phyloP scores from a whole-genome alignment of 768 basidiomycete genomes.

The Tulasnella sp. region DNA sequence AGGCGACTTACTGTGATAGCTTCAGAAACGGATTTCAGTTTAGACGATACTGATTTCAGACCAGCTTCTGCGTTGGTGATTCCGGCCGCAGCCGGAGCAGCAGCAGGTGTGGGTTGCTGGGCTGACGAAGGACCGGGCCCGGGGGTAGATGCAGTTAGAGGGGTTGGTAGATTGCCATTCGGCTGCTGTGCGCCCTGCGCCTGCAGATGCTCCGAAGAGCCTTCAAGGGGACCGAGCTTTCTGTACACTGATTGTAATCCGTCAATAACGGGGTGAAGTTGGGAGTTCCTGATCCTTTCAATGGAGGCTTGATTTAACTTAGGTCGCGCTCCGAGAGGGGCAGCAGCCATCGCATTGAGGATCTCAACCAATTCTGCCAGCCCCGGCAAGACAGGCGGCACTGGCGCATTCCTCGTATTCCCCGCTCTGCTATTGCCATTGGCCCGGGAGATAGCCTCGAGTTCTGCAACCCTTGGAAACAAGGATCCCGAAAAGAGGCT shows the following conservation, averaged over 20 bases:
- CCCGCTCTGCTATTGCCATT: background rate
- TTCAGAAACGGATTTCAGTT: background rate
- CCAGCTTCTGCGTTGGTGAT: background rate
- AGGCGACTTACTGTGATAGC: background rate
- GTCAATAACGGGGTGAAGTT: background rate
- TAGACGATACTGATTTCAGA: background rate
- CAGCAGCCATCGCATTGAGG: background rate
- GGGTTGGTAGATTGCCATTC: background rate
- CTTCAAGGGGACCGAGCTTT: background rate
- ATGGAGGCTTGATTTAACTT: background rate
- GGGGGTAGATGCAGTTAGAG: background rate
- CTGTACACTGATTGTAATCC: background rate
- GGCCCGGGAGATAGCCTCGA: no score
- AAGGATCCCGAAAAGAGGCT: no score
- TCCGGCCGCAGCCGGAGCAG: background rate
- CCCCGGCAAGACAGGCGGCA: background rate
- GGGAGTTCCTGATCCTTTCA: background rate
- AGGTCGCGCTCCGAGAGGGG: background rate
- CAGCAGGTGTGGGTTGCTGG: background rate
- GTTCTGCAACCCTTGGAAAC: no score
- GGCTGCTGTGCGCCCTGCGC: background rate
- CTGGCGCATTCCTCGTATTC: background rate
- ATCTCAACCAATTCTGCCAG: background rate
- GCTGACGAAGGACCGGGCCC: background rate
- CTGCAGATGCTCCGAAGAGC: background rate